These are phyloP conservation scores for Suhomyces yuchorum DNA, from an alignment of 1,139 yeast species.

Conservation along the genomic window DNA sequence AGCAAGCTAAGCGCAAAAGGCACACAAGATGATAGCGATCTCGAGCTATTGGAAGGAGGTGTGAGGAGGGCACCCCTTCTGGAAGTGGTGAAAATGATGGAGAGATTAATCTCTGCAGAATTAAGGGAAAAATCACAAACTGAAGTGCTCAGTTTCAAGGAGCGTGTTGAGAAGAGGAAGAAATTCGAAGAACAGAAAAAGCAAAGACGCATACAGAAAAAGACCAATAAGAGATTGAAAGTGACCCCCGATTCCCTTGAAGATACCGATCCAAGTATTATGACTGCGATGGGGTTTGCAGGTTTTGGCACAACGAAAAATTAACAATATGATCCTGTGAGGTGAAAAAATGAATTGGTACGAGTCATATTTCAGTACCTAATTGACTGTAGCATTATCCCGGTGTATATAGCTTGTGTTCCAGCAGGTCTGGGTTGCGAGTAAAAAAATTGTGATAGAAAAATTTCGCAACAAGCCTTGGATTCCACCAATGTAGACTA, in stretches of 20 bases:
- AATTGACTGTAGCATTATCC: too few species aligned
- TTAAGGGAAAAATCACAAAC: slow-evolving; percentile 18
- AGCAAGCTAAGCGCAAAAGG: slow-evolving; percentile 21
- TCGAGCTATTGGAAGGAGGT: slow-evolving; percentile 36
- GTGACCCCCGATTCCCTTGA: slow-evolving; percentile 22
- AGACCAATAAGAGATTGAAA: slow-evolving; percentile 7
- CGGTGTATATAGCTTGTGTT: neutral
- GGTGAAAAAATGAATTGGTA: too few species aligned
- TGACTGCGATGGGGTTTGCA: slow-evolving; percentile 60
- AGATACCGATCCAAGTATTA: slow-evolving; percentile 22
- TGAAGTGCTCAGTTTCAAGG: slow-evolving; percentile 28
- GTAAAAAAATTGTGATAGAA: too few species aligned
- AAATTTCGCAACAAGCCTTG: too few species aligned
- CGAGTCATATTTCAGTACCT: too few species aligned
- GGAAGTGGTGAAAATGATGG: slow-evolving; percentile 38
- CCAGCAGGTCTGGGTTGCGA: neutral
- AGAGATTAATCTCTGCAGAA: slow-evolving; percentile 30
- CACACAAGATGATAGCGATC: slow-evolving; percentile 30
- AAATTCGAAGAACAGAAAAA: slow-evolving; percentile 43
- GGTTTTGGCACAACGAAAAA: slow-evolving; percentile 38
- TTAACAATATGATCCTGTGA: neutral
- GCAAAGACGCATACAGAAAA: slow-evolving; percentile 27
- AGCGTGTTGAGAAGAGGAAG: slow-evolving; percentile 46
- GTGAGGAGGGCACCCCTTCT: slow-evolving; percentile 34
- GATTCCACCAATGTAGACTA: too few species aligned